Percentiles rank a stretch among this genome's conserved stretches.
These are phyloP conservation scores for Rhodotorula sp. DNA, from an alignment of 1,284 basidiomycete species.

Conservation along the genomic window DNA sequence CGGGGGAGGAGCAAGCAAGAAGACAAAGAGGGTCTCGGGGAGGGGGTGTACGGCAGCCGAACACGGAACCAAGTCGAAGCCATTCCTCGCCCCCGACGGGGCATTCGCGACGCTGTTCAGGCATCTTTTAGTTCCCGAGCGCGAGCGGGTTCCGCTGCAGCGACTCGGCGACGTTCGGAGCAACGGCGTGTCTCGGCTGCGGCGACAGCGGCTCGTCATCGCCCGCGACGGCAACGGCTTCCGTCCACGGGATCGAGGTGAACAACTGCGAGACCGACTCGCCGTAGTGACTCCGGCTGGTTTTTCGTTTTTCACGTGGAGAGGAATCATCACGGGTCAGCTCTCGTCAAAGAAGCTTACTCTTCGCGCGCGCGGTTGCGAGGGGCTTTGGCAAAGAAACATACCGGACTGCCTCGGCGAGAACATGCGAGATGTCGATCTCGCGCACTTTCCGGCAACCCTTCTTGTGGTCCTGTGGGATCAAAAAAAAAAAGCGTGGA, in stretches of 20 bases:
- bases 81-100: too few relatives aligned
- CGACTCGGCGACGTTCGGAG: background rate
- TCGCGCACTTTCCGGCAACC: conserved; percentile 86
- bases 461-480: conserved; percentile 58
- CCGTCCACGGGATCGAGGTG: conserved; percentile 5
- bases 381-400: background rate
- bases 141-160: background rate
- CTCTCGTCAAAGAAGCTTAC: background rate
- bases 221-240: background rate
- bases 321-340: too few relatives aligned
- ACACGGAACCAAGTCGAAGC: too few relatives aligned
- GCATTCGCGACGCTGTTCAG: too few relatives aligned
- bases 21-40: too few relatives aligned
- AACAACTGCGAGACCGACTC: conserved; percentile 18
- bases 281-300: conserved; percentile 26
- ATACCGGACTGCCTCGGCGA: conserved; percentile 77
- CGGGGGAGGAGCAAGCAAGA: too few relatives aligned
- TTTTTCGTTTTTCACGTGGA: too few relatives aligned
- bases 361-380: too few relatives aligned
- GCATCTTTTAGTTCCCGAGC: too few relatives aligned
- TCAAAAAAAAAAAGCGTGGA: background rate
- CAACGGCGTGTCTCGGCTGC: background rate
- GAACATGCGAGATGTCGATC: conserved; percentile 89
- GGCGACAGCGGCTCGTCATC: conserved; percentile 1
- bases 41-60: too few relatives aligned